A percentile compares a stretch with the other conserved stretches of the same genome.
phyloP scores from a whole-genome alignment of 2,329 filamentous ascomycete genomes.

The Clonostachys rosea region DNA sequence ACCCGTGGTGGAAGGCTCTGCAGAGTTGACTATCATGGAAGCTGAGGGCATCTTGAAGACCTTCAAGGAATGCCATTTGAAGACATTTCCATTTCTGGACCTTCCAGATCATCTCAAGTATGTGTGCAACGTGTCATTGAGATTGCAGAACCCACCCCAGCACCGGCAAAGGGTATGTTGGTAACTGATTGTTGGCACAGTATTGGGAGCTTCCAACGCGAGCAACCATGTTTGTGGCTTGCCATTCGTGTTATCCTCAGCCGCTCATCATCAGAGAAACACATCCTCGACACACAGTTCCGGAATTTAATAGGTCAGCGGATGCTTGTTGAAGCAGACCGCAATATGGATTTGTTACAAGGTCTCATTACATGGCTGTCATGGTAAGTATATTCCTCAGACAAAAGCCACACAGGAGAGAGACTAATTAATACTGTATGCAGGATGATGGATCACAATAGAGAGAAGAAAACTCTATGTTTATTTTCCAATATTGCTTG shows the following conservation, averaged over 20 bases:
- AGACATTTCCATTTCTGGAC: constrained; percentile 37
- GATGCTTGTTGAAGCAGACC: constrained; percentile 40
- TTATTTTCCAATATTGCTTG: background rate
- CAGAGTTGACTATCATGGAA: no score
- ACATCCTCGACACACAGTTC: constrained; percentile 28
- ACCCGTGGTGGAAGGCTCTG: no score
- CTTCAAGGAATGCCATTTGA: constrained; percentile 33
- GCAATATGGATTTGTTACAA: constrained; percentile 44
- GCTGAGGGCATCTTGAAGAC: constrained; percentile 30
- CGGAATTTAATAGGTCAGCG: constrained; percentile 36
- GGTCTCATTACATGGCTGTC: constrained; percentile 37
- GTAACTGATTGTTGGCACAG: no score
- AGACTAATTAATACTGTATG: no score
- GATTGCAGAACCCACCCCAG: no score
- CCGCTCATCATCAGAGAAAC: constrained; percentile 31
- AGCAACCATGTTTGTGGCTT: constrained; percentile 41
- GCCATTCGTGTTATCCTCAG: constrained; percentile 40
- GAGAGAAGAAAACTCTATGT: background rate
- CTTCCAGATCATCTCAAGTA: constrained; percentile 10
- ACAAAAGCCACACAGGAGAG: no score
- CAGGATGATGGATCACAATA: no score
- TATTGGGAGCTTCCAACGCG: no score
- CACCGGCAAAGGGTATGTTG: no score
- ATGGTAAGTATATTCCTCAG: background rate
- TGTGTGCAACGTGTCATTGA: no score